phyloP scores from a whole-genome alignment of 371 early-diverging fungal species.

The Apophysomyces trapeziformis region DNA sequence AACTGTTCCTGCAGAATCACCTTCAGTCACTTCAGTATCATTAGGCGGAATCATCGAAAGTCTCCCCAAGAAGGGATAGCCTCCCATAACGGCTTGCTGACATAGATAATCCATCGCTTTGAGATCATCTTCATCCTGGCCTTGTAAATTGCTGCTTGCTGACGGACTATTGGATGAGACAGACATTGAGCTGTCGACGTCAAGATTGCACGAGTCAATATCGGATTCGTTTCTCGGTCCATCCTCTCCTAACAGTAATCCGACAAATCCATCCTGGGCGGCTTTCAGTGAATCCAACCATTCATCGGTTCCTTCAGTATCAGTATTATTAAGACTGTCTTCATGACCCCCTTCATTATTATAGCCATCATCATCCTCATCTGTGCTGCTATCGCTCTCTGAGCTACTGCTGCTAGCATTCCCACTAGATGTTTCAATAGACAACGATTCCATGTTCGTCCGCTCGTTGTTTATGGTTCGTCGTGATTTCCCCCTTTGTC shows the following conservation, averaged over 20 bases:
- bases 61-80: slow-evolving; percentile 56
- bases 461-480: background rate
- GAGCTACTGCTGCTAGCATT: slow-evolving; percentile 6
- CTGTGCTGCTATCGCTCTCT: slow-evolving; percentile 8
- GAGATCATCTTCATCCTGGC: slow-evolving; percentile 21
- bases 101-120: slow-evolving; percentile 42
- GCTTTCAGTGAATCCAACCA: slow-evolving; percentile 21
- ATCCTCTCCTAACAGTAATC: slow-evolving; percentile 19
- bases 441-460: background rate
- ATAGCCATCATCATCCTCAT: background rate
- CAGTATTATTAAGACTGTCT: background rate
- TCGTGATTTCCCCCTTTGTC: background rate
- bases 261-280: slow-evolving; percentile 43
- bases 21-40: slow-evolving; percentile 43
- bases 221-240: background rate
- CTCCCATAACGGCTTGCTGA: slow-evolving; percentile 57
- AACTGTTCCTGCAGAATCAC: slow-evolving; percentile 52
- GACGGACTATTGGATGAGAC: slow-evolving; percentile 13
- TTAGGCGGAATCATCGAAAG: slow-evolving; percentile 35
- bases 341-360: background rate
- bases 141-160: slow-evolving; percentile 1
- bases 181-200: slow-evolving; percentile 6
- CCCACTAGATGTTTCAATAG: background rate
- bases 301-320: background rate
- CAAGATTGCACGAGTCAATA: background rate